Conservation (phyloP, 2,329 filamentous ascomycete species). For the Fusarium foetens region DNA sequence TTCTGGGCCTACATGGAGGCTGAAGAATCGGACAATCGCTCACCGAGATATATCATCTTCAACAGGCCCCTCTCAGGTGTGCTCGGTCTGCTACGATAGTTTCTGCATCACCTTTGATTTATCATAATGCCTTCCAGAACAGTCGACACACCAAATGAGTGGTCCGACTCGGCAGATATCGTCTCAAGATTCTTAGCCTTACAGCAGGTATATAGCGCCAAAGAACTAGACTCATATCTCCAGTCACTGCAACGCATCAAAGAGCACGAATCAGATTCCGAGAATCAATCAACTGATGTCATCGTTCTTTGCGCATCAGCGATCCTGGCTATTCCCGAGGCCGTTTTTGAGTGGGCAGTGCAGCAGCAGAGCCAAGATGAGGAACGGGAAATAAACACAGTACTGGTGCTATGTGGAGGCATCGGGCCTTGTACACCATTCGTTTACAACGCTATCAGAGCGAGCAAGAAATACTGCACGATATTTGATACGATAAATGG, state of each 20-base stretch:
- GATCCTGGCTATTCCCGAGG: slow-evolving; percentile 17
- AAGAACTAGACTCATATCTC: neutral
- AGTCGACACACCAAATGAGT: fast-evolving
- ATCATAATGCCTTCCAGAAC: neutral
- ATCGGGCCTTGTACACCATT: slow-evolving; percentile 11
- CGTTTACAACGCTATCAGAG: slow-evolving; percentile 10
- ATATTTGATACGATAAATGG: neutral
- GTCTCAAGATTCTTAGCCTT: slow-evolving; percentile 7
- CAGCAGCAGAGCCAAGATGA: fast-evolving
- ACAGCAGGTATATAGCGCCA: slow-evolving; percentile 18
- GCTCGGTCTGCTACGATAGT: fast-evolving
- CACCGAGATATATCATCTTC: neutral
- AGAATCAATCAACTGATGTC: neutral
- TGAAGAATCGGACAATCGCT: neutral
- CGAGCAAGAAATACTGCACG: neutral
- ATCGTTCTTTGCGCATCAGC: slow-evolving; percentile 14
- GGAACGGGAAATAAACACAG: fast-evolving
- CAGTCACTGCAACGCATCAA: fast-evolving
- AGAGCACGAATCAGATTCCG: fast-evolving
- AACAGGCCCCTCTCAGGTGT: neutral
- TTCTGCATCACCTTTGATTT: fast-evolving
- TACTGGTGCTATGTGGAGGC: slow-evolving; percentile 8
- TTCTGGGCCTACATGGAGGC: neutral
- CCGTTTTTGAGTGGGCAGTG: slow-evolving; percentile 8
- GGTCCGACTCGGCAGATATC: neutral